Base-by-base conservation (phyloP, 768 basidiomycete species). In the Austroboletus eburneus region DNA sequence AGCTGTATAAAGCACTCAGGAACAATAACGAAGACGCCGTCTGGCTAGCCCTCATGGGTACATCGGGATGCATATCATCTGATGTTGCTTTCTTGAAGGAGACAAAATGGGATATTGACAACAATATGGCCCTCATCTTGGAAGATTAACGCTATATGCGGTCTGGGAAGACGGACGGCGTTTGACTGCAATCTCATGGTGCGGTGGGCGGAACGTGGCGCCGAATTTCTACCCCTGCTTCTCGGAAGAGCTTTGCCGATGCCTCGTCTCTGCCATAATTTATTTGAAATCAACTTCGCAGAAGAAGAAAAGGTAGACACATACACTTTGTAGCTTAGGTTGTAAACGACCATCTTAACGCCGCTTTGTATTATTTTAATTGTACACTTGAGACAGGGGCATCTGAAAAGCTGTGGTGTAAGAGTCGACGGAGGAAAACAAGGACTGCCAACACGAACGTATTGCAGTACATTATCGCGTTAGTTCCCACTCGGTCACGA, bases 311-410 rank as follows among this genome's bases (percentile, higher is more conserved):
- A 12, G 21, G 22, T 33, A 23, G 36, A 39, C 14, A 75, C 87
- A 57, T 55, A 91, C 96, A 98, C 91, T 74, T 91, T 92, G 68
- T 99, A 99, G 42, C 83, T 83, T 45, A 97, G 70, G 63, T 93
- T 95, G 64, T 98, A 99, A 5, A 98, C 89, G 4, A 99, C 95
- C 47, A 83, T 85, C 49, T 79, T 83, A 17, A 98, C 86, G 0
- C 94, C 95, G 18, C 84, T 87, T 61, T 99, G 95, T 22, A 97
- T 93, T 55, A 98, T 97, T 66, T 98, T 98, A 68, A 97, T 83
- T 0, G 94, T 91, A 62, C 96, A 99, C 54, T 79, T 83, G n/a
- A 98, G 72, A 63, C 96, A 99, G 1, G 96, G 96, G 58, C 96
- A 99, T n/a, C 94, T 98, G 59, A 16, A 34, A 30, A n/a, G n/a